Percentiles rank a stretch among this genome's conserved stretches.
Conservation (phyloP, 2,329 filamentous ascomycete species). For the Sarocladium kiliense region DNA sequence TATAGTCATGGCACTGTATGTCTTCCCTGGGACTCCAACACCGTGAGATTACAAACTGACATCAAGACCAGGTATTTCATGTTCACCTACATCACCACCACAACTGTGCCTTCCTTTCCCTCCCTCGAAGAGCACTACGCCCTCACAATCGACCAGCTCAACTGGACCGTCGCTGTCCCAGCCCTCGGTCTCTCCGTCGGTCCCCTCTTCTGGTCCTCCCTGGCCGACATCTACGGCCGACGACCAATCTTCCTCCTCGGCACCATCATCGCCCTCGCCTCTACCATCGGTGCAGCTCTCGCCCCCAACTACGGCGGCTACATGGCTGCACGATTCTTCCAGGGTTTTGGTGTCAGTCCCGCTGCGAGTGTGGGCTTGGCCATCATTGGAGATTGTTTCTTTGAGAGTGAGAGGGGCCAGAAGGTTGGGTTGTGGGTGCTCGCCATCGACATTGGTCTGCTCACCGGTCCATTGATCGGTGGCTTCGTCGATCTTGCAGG, state of each 20-base stretch:
- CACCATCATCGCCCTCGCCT: slow-evolving; percentile 25
- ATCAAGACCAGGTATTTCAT: slow-evolving; percentile 46
- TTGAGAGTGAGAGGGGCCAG: slow-evolving; percentile 50
- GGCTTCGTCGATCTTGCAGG: slow-evolving; percentile 44
- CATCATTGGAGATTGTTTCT: slow-evolving; percentile 50
- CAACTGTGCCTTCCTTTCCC: slow-evolving; percentile 48
- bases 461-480: slow-evolving; percentile 40
- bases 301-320: slow-evolving; percentile 39
- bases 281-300: slow-evolving; percentile 27
- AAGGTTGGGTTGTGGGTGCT: slow-evolving; percentile 54
- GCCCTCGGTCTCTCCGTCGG: slow-evolving; percentile 43
- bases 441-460: slow-evolving; percentile 46
- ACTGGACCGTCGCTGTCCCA: slow-evolving; percentile 51
- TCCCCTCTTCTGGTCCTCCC: slow-evolving; percentile 43
- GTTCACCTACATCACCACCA: slow-evolving; percentile 54
- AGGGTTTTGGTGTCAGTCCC: slow-evolving; percentile 50
- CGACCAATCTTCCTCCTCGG: slow-evolving; percentile 42
- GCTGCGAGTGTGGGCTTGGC: slow-evolving; percentile 50
- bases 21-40: slow-evolving; percentile 1
- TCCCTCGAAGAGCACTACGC: slow-evolving; percentile 41
- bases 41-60: too few species aligned
- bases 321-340: slow-evolving; percentile 54
- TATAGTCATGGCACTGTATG: slow-evolving; percentile 49
- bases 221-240: slow-evolving; percentile 46
- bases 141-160: slow-evolving; percentile 40